Base-by-base conservation (phyloP, 2,329 filamentous ascomycete genomes). In the Geosmithia morbida region DNA sequence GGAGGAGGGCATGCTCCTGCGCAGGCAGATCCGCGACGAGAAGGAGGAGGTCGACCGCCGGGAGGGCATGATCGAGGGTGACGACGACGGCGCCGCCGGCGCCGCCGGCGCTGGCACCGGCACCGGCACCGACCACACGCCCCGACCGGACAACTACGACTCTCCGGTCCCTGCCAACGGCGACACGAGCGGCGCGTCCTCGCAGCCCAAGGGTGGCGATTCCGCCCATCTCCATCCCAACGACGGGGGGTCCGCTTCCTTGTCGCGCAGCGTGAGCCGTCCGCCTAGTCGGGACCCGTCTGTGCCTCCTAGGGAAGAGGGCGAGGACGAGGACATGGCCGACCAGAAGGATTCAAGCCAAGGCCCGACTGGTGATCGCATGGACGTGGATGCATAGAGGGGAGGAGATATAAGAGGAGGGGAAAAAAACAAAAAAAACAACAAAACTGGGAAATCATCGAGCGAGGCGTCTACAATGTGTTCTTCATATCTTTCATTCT, bases 11-110 rank as follows among this genome's bases (percentile, higher is more conserved):
- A 85, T 85, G 76, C 74, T 86, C 52, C 74, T 97, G 61, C 72
- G 89, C 49, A 75, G 86, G 45, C 73, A 94, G 61, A 95, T 97
- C 58, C 81, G 88, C 51, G 89, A 95, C 58, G 90, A 96, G 70
- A 94, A 95, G 66, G 89, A 95, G 61, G 88, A 95, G 65, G 86
- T 92, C 0, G 88, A 95, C 65, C 73, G 87, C 41, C 77, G 87
- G 48, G 87, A 94, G 62, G 87, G 87, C 29, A 87, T 87, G 79
- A 76, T 79, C 48, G 80, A 79, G 53, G 81, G 79, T 44, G 76
- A 70, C 16, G 49, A 63, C 52, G 50, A 55, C 50, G 53, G 62
- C 53, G 51, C 45, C 26, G 56, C 54, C 8, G 59, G 56, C 16
- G 57, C 30, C 7, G 49, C 33, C 14, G 76, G 70, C n/a, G 49